Evolutionary conservation across 768 basidiomycete species (phyloP).

Genomic region (Leccinellum luteum): DNA sequence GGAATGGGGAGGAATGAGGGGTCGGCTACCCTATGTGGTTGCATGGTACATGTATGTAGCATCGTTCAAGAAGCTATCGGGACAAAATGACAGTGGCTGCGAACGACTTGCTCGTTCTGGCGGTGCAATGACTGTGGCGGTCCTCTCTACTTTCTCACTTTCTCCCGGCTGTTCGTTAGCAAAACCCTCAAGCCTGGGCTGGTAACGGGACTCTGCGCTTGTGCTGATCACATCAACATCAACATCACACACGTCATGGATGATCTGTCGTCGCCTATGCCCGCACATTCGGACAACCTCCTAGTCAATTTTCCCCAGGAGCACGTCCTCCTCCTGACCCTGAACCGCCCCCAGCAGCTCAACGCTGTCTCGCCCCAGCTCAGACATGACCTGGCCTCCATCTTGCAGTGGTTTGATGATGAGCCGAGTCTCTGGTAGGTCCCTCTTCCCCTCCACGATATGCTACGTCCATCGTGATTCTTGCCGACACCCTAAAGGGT

Average conservation of each 20-base stretch:
- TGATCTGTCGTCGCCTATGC: conserved; percentile 4
- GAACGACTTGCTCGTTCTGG: no score
- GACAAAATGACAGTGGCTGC: no score
- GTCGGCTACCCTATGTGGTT: neutral
- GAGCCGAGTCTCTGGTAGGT: conserved; percentile 71
- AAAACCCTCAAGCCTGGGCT: neutral
- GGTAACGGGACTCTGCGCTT: neutral
- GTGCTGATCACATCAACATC: neutral
- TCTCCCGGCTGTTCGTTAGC: no score
- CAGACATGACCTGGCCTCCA: conserved; percentile 45
- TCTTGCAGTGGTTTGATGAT: conserved; percentile 72
- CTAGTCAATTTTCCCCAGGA: conserved; percentile 42
- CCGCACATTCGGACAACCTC: conserved; percentile 37
- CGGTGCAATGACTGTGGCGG: neutral
- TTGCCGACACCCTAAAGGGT: no score
- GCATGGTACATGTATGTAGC: no score
- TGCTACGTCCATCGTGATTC: no score
- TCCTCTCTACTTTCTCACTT: neutral
- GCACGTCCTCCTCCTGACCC: conserved; percentile 51
- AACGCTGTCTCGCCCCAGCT: conserved; percentile 73
- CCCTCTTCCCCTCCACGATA: neutral
- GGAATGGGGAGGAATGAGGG: neutral
- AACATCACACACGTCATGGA: neutral
- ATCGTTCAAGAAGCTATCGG: no score
- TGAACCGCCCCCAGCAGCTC: conserved; percentile 68